phyloP scores from a whole-genome alignment of 169 alveolate species.

The Perkinsus olseni region DNA sequence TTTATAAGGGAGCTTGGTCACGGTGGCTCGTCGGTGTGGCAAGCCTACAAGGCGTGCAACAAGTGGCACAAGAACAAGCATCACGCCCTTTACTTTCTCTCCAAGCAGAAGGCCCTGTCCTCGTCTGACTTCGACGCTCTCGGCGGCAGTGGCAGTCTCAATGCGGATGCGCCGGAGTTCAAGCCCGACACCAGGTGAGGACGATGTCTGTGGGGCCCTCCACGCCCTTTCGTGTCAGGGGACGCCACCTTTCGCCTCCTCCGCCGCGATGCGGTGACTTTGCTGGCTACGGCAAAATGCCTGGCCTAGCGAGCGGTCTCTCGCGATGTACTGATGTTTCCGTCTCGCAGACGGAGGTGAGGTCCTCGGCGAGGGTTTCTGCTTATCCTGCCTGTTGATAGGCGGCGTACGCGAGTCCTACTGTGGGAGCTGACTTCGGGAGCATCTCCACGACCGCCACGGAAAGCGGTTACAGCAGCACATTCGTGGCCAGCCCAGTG shows the following conservation, averaged over 20 bases:
- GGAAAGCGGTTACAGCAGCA: background rate
- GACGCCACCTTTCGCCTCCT: too few species aligned
- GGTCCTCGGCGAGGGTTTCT: background rate
- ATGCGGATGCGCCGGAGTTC: background rate
- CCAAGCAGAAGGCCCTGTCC: background rate
- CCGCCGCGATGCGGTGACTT: too few species aligned
- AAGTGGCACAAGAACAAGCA: background rate
- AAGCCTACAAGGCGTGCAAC: background rate
- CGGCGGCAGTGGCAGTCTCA: background rate
- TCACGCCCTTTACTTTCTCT: background rate
- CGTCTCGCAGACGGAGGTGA: background rate
- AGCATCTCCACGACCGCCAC: background rate
- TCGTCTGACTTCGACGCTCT: background rate
- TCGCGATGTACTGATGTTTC: too few species aligned
- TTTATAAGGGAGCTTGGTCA: background rate
- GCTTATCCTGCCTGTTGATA: too few species aligned
- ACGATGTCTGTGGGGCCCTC: too few species aligned
- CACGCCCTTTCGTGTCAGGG: too few species aligned
- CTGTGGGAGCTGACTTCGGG: background rate
- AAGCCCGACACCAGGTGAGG: background rate
- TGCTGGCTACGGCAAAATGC: too few species aligned
- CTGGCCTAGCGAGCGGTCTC: too few species aligned
- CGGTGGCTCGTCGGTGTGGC: background rate
- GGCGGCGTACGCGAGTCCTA: too few species aligned
- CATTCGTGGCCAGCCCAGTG: background rate